Percentiles rank a stretch among this genome's conserved stretches.
These are phyloP conservation scores for Aureobasidium mangrovei DNA, from an alignment of 2,329 filamentous ascomycete genomes.

Conservation along the genomic window DNA sequence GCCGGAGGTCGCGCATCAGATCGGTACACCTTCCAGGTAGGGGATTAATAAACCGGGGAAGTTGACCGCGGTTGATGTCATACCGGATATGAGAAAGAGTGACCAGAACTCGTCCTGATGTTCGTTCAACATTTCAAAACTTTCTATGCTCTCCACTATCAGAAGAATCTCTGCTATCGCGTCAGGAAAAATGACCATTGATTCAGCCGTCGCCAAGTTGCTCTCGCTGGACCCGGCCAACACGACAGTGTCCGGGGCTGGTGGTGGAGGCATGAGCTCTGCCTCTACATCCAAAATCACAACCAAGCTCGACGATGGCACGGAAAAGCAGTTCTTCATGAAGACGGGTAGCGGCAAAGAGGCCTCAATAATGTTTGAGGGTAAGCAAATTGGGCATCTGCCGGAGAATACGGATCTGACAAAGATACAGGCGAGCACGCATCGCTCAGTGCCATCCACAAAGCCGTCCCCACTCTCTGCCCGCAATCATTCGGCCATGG, in stretches of 20 bases:
- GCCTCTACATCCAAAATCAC: slow-evolving; percentile 57
- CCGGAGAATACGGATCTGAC: slow-evolving; percentile 19
- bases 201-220: slow-evolving; percentile 53
- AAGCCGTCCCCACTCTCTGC: slow-evolving; percentile 63
- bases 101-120: neutral
- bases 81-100: neutral
- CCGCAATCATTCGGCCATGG: slow-evolving; percentile 70
- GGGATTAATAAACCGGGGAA: neutral
- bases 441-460: slow-evolving; percentile 74
- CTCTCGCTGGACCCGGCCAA: slow-evolving; percentile 48
- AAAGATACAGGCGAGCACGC: slow-evolving; percentile 59
- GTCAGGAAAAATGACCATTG: slow-evolving; percentile 41
- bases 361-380: slow-evolving; percentile 61
- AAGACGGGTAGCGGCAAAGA: slow-evolving; percentile 57
- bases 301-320: slow-evolving; percentile 39
- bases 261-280: slow-evolving; percentile 55
- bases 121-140: neutral
- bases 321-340: slow-evolving; percentile 55
- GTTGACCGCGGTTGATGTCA: slow-evolving; percentile 8
- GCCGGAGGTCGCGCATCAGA: too few relatives aligned
- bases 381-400: neutral
- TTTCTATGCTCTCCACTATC: neutral
- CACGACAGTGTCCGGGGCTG: slow-evolving; percentile 51
- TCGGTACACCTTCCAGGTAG: neutral
- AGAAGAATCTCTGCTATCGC: neutral